Conservation (phyloP, 2,329 filamentous ascomycete genomes). For the Aspergillus novofumigatus region DNA sequence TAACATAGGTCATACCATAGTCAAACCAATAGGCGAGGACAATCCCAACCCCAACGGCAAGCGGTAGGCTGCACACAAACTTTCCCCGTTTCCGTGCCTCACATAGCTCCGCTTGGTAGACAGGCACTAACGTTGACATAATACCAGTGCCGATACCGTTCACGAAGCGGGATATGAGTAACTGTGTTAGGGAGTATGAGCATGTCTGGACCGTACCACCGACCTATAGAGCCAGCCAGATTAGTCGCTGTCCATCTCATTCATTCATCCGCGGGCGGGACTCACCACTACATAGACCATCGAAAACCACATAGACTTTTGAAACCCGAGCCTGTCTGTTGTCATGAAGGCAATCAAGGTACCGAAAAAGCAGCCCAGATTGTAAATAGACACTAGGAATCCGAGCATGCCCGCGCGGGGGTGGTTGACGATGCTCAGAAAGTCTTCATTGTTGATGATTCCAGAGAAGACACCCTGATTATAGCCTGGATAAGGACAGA, state of each 20-base stretch:
- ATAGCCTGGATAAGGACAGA: conserved; percentile 32
- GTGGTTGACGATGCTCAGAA: conserved; percentile 37
- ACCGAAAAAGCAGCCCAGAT: conserved; percentile 40
- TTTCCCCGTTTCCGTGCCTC: conserved; percentile 41
- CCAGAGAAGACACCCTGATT: conserved; percentile 50
- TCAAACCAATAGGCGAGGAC: conserved; percentile 33
- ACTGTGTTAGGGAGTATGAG: conserved; percentile 26
- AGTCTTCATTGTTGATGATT: conserved; percentile 46
- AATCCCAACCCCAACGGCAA: conserved; percentile 38
- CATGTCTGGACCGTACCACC: conserved; percentile 36
- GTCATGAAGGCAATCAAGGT: conserved; percentile 31
- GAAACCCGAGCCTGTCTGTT: conserved; percentile 29
- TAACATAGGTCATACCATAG: conserved; percentile 34
- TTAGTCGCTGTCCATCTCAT: not conserved
- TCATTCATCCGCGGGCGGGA: not conserved
- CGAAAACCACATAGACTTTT: conserved; percentile 32
- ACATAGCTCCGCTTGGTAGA: conserved; percentile 46
- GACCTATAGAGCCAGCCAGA: conserved; percentile 16
- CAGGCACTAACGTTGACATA: conserved; percentile 34
- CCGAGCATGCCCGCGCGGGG: conserved; percentile 37
- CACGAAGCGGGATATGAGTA: conserved; percentile 45
- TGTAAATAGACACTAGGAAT: conserved; percentile 44
- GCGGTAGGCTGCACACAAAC: conserved; percentile 41
- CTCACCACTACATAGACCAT: conserved; percentile 31
- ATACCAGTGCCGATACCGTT: conserved; percentile 51